phyloP scores from a whole-genome alignment of 352 stramenopile genomes.

The Phytophthora litchii region DNA sequence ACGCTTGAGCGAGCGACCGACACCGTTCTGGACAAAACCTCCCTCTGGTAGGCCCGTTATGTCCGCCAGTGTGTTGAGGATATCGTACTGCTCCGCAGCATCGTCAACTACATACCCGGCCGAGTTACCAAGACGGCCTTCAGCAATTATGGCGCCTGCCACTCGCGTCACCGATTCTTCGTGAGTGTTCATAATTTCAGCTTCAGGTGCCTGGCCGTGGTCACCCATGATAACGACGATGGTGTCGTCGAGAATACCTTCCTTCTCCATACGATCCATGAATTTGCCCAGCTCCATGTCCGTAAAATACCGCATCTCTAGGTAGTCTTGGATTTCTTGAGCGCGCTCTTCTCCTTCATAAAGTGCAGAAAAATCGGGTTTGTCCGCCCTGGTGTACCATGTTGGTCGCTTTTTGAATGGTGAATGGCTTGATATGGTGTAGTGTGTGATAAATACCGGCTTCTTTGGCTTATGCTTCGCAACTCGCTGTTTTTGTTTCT shows the following conservation, averaged over 20 bases:
- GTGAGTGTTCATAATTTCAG: conserved; percentile 45
- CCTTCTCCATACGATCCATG: conserved; percentile 49
- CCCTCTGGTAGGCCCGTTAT: conserved; percentile 54
- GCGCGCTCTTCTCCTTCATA: conserved; percentile 40
- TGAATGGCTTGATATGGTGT: conserved; percentile 61
- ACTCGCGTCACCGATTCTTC: conserved; percentile 50
- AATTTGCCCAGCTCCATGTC: conserved; percentile 61
- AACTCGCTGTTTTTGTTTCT: conserved; percentile 32
- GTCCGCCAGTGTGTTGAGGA: conserved; percentile 66
- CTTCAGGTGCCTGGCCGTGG: conserved; percentile 58
- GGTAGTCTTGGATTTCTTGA: conserved; percentile 47
- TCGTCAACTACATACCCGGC: conserved; percentile 47
- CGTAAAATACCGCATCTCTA: conserved; percentile 64
- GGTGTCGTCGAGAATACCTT: conserved; percentile 60
- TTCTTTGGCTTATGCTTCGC: conserved; percentile 29
- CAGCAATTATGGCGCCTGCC: conserved; percentile 47
- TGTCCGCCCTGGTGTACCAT: conserved; percentile 45
- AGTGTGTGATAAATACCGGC: conserved; percentile 59
- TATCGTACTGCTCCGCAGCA: conserved; percentile 52
- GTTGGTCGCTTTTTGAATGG: conserved; percentile 33
- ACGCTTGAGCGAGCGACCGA: conserved; percentile 64
- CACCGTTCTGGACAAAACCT: conserved; percentile 54
- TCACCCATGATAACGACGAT: conserved; percentile 62
- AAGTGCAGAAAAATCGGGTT: conserved; percentile 57
- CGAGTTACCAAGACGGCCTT: conserved; percentile 46